Conservation (phyloP, 768 basidiomycete genomes). For the Gymnopilus junonius region DNA sequence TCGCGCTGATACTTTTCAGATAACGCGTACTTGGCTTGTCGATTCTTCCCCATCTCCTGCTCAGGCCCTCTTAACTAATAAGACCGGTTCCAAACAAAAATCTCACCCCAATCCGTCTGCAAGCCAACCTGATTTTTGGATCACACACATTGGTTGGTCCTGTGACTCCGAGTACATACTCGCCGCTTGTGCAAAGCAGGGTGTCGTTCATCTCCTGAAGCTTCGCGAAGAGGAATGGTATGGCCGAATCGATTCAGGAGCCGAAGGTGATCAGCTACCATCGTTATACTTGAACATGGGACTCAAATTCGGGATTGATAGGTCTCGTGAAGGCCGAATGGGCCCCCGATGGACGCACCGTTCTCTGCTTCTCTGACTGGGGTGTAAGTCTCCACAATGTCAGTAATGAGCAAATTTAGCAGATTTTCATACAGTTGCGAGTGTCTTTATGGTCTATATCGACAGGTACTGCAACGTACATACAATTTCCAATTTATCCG, state of each 20-base stretch:
- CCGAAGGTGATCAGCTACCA: constrained; percentile 54
- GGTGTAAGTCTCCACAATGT: constrained; percentile 64
- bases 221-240: constrained; percentile 80
- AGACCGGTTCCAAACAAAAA: constrained; percentile 37
- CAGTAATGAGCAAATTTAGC: not conserved
- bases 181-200: constrained; percentile 74
- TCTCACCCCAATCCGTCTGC: constrained; percentile 25
- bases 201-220: constrained; percentile 77
- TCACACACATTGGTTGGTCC: constrained; percentile 86
- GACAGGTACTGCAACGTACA: constrained; percentile 76
- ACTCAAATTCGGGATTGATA: constrained; percentile 21
- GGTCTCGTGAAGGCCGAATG: constrained; percentile 88
- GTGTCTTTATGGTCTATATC: constrained; percentile 86
- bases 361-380: constrained; percentile 93
- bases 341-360: constrained; percentile 82
- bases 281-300: not conserved
- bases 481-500: constrained; percentile 84
- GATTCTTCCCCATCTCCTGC: constrained; percentile 59
- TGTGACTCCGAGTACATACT: constrained; percentile 87
- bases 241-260: constrained; percentile 77
- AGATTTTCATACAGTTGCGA: constrained; percentile 58
- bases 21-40: constrained; percentile 80
- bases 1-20: constrained; percentile 82
- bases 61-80: constrained; percentile 41
- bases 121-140: constrained; percentile 40